Evolutionary conservation across 2,329 filamentous ascomycete genomes (phyloP).

Genomic region (Tolypocladium pustulatum): DNA sequence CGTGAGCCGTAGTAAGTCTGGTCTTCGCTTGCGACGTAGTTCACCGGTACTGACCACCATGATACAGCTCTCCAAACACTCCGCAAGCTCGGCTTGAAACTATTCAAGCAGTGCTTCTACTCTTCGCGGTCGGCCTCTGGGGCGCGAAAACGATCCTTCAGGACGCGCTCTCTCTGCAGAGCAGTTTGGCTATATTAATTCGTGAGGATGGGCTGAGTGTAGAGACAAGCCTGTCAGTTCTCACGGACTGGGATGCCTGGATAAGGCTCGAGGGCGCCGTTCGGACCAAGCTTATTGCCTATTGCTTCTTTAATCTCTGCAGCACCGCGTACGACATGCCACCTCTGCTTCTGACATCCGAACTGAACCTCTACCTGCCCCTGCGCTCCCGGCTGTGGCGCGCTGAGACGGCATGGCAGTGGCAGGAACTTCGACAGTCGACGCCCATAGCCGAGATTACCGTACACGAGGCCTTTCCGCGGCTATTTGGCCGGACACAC

Average conservation of each 20-base stretch:
- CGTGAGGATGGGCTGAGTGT: slow-evolving; percentile 46
- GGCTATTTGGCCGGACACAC: slow-evolving; percentile 40
- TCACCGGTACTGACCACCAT: background rate
- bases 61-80: slow-evolving; percentile 44
- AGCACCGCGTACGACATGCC: slow-evolving; percentile 53
- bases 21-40: background rate
- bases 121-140: slow-evolving; percentile 52
- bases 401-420: slow-evolving; percentile 47
- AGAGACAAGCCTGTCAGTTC: slow-evolving; percentile 32
- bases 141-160: slow-evolving; percentile 49
- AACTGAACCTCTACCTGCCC: slow-evolving; percentile 45
- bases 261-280: slow-evolving; percentile 45
- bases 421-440: slow-evolving; percentile 45
- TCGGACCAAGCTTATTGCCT: slow-evolving; percentile 49
- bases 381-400: slow-evolving; percentile 46
- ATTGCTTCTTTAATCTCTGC: slow-evolving; percentile 53
- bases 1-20: slow-evolving; percentile 46
- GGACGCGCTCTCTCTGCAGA: slow-evolving; percentile 49
- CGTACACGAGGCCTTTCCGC: slow-evolving; percentile 45
- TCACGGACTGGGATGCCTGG: slow-evolving; percentile 49
- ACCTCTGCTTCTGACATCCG: slow-evolving; percentile 45
- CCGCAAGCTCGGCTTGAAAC: slow-evolving; percentile 52
- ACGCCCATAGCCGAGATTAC: slow-evolving; percentile 40
- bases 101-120: slow-evolving; percentile 51
- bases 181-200: slow-evolving; percentile 45